Percentiles rank a stretch among this genome's conserved stretches.
Evolutionary conservation across 331 rosid species (phyloP).

Genomic region (Saraca asoca): DNA sequence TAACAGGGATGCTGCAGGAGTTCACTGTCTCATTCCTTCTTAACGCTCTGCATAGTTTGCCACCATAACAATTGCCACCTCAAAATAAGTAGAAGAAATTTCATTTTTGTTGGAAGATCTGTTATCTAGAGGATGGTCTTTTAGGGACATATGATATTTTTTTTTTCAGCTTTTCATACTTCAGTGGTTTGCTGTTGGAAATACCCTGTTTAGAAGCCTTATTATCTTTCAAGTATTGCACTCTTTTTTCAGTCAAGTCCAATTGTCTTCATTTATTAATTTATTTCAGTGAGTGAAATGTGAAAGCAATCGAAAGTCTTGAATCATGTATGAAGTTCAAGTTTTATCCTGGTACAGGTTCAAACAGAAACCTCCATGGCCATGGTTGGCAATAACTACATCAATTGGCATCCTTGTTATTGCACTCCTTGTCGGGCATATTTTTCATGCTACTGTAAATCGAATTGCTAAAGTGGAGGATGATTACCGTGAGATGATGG

Average conservation of each 20-base stretch:
- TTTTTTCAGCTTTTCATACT: not conserved
- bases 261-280: not conserved
- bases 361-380: slow-evolving; percentile 88
- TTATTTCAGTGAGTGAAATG: slow-evolving; percentile 8
- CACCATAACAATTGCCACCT: not conserved
- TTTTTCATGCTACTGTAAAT: slow-evolving; percentile 71
- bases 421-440: slow-evolving; percentile 73
- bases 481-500: slow-evolving; percentile 66
- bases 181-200: slow-evolving; percentile 20
- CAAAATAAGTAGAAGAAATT: slow-evolving; percentile 9
- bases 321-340: slow-evolving; percentile 28
- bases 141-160: not conserved
- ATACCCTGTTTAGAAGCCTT: not conserved
- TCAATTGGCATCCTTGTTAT: slow-evolving; percentile 71
- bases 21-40: not conserved
- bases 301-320: not conserved
- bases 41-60: not conserved
- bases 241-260: not conserved
- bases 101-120: no score
- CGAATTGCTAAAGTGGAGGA: slow-evolving; percentile 87
- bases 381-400: slow-evolving; percentile 70
- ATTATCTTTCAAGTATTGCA: no score
- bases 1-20: slow-evolving; percentile 34
- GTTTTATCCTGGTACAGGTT: slow-evolving; percentile 60
- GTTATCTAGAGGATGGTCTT: not conserved